A percentile compares a stretch with the other conserved stretches of the same genome.
phyloP scores from a whole-genome alignment of 2,329 filamentous ascomycete genomes.

The Ascochyta pisi region DNA sequence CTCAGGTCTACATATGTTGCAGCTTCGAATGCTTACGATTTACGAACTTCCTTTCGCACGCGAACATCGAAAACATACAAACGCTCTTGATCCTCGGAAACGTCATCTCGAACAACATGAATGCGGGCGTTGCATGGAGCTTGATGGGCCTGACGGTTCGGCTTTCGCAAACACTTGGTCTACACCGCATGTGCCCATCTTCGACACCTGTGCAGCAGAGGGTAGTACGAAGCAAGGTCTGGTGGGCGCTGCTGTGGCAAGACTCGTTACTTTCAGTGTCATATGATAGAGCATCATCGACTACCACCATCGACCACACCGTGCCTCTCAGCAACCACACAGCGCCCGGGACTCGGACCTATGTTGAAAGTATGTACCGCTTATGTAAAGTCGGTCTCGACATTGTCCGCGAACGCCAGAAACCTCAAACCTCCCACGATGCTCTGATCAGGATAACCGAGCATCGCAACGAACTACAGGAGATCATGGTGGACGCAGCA shows the following conservation, averaged over 20 bases:
- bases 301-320: conserved; percentile 59
- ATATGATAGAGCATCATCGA: conserved; percentile 67
- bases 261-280: conserved; percentile 69
- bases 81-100: conserved; percentile 68
- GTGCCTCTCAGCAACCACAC: conserved; percentile 50
- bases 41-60: conserved; percentile 68
- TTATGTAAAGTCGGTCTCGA: conserved; percentile 66
- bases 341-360: conserved; percentile 58
- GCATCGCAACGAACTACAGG: conserved; percentile 63
- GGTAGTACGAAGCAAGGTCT: conserved; percentile 50
- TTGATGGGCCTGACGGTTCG: conserved; percentile 65
- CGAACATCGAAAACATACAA: conserved; percentile 67
- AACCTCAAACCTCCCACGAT: conserved; percentile 61
- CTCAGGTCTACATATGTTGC: conserved; percentile 70
- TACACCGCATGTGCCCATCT: conserved; percentile 65
- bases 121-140: conserved; percentile 69
- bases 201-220: conserved; percentile 57
- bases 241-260: conserved; percentile 70
- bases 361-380: conserved; percentile 64
- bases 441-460: conserved; percentile 62
- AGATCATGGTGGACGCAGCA: conserved; percentile 64
- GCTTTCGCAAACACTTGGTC: conserved; percentile 65
- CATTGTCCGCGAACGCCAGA: conserved; percentile 65
- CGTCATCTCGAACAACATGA: conserved; percentile 69
- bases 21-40: conserved; percentile 70